These are phyloP conservation scores for Xylaria intraflava DNA, from an alignment of 495 filamentous ascomycete species.

Conservation along the genomic window DNA sequence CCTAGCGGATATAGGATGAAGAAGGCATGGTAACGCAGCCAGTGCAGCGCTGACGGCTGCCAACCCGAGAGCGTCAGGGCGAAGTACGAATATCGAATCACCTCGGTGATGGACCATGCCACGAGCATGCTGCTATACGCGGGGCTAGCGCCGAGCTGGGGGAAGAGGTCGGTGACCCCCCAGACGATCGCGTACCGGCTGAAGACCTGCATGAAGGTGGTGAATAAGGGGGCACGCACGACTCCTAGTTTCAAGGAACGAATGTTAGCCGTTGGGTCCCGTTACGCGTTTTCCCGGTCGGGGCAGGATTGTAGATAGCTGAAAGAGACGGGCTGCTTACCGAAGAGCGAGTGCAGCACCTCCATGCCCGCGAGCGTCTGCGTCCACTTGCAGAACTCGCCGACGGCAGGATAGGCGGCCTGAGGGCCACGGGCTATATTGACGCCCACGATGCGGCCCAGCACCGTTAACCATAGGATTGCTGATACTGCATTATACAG, in stretches of 20 bases:
- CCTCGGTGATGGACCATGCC: conserved; percentile 82
- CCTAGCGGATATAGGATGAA: conserved; percentile 87
- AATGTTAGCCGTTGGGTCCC: not conserved
- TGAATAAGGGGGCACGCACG: conserved; percentile 76
- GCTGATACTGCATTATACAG: conserved; percentile 76
- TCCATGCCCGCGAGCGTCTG: conserved; percentile 82
- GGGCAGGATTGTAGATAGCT: no score
- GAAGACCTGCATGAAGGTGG: conserved; percentile 83
- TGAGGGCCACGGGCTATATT: conserved; percentile 20
- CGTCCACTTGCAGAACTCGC: conserved; percentile 64
- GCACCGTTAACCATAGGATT: conserved; percentile 65
- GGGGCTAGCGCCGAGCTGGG: conserved; percentile 38
- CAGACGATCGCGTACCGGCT: conserved; percentile 78
- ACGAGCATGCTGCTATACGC: conserved; percentile 65
- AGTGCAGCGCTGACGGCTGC: conserved; percentile 59
- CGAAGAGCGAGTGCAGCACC: conserved; percentile 66
- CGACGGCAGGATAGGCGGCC: conserved; percentile 43
- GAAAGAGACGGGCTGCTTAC: conserved; percentile 34
- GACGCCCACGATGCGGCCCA: conserved; percentile 48
- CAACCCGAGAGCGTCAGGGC: conserved; percentile 56
- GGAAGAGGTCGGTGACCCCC: conserved; percentile 65
- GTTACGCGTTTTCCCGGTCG: not conserved
- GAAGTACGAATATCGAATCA: conserved; percentile 85
- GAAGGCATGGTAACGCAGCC: conserved; percentile 92
- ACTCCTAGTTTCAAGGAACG: conserved; percentile 44